Evolutionary conservation across 2,329 filamentous ascomycete species (phyloP), one percentile per base, ranked within the genome.

Genomic region (Aspergillus fumigatus): DNA sequence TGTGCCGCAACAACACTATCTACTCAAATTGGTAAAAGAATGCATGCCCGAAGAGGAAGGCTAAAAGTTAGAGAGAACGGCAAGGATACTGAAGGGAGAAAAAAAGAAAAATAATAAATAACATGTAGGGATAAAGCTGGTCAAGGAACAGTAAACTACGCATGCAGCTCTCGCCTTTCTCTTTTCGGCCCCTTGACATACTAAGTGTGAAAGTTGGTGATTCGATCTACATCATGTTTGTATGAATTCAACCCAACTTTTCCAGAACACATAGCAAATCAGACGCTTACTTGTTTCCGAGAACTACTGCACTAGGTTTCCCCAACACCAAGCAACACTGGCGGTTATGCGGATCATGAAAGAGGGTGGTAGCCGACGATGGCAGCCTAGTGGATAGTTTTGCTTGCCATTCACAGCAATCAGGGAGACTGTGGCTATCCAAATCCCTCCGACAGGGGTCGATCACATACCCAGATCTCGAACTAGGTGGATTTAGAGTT

Each of bases 261-360:
- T 29, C 56, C 32, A 38, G 47, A 54, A 38, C 40, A 26, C n/a
- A 32, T 40, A 54, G 53, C 52, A 59, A 59, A 55, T 52, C 47
- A 57, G 53, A 54, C 43, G 52, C 47, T 59, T 60, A 56, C 45
- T 53, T 47, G 51, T n/a, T 54, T 51, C 29, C n/a, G 32, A 56
- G 50, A 55, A 53, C 56, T 54, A 59, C 61, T 63, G 50, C 60
- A 60, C 56, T 49, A 51, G 50, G 45, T 51, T 54, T 55, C 56
- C 54, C 62, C 67, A 67, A 65, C 65, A 66, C 53, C 51, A 53
- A 57, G 51, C 53, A 55, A 55, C 51, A 62, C 66, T 66, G 63
- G 65, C 62, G 65, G 63, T 61, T 62, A 65, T 63, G 66, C 63
- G 68, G 64, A 65, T 67, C 63, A 66, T 65, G 54, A 59, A 54